These are phyloP conservation scores for Radiomyces spectabilis DNA, from an alignment of 192 early-diverging fungal species.

Conservation along the genomic window DNA sequence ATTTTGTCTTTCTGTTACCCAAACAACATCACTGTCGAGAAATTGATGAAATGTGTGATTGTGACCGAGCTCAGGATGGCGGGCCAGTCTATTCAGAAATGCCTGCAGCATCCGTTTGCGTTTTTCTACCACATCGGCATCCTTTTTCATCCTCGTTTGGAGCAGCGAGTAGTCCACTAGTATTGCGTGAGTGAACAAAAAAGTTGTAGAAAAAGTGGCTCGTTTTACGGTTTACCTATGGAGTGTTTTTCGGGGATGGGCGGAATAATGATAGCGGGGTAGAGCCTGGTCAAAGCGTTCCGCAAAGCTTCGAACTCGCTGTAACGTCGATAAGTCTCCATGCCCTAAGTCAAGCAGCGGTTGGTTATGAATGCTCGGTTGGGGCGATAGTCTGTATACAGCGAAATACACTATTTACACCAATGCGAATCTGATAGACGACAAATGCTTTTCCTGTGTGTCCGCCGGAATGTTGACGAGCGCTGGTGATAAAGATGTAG, in stretches of 20 bases:
- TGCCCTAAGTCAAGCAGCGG: no score
- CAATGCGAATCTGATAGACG: no score
- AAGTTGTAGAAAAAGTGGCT: no score
- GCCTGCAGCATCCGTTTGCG: constrained; percentile 89
- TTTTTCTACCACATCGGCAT: constrained; percentile 78
- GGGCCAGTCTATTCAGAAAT: constrained; percentile 82
- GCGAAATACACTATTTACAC: no score
- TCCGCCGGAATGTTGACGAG: no score
- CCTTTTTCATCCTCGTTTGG: constrained; percentile 65
- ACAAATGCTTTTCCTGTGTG: no score
- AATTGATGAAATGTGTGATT: constrained; percentile 90
- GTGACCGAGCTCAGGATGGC: constrained; percentile 74
- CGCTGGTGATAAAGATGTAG: no score
- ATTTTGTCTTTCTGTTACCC: no score
- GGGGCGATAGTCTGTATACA: no score
- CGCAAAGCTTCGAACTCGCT: constrained; percentile 93
- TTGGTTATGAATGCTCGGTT: no score
- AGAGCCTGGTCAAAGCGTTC: constrained; percentile 60
- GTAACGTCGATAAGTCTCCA: constrained; percentile 53
- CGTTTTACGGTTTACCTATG: constrained; percentile 43
- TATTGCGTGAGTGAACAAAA: no score
- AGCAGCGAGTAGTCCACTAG: no score
- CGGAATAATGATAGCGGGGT: constrained; percentile 81
- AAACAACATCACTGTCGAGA: constrained; percentile 66
- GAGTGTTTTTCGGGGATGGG: constrained; percentile 98